These are phyloP conservation scores for Collybia nuda DNA, from an alignment of 768 basidiomycete species.

Conservation along the genomic window DNA sequence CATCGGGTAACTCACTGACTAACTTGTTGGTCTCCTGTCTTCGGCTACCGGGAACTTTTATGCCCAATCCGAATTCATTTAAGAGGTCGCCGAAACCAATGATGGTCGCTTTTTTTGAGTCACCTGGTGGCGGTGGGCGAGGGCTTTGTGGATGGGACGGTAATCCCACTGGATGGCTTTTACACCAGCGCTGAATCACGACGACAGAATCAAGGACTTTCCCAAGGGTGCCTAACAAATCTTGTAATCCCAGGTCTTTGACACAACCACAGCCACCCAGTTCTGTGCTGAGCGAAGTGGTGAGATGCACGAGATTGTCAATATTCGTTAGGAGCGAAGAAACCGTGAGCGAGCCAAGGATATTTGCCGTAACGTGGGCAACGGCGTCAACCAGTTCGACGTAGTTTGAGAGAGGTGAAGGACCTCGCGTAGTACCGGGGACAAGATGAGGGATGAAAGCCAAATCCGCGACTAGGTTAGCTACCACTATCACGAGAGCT, in stretches of 20 bases:
- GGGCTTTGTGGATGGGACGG: neutral
- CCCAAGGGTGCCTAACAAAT: slow-evolving; percentile 12
- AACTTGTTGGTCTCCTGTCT: slow-evolving; percentile 2
- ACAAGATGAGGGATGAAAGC: slow-evolving; percentile 2
- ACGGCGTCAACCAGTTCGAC: slow-evolving; percentile 18
- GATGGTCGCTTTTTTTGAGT: slow-evolving; percentile 16
- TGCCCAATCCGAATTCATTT: slow-evolving; percentile 15
- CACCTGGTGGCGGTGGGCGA: neutral
- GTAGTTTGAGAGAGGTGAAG: slow-evolving; percentile 10
- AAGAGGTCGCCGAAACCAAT: slow-evolving; percentile 23
- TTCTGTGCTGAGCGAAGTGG: slow-evolving; percentile 14
- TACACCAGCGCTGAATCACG: slow-evolving; percentile 13
- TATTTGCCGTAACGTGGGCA: slow-evolving; percentile 14
- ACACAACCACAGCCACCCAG: slow-evolving; percentile 20
- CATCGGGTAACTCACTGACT: slow-evolving; percentile 20
- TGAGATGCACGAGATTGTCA: slow-evolving; percentile 18
- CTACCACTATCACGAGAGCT: slow-evolving; percentile 13
- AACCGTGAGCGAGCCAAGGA: slow-evolving; percentile 20
- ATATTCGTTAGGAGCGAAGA: slow-evolving; percentile 15
- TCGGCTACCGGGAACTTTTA: slow-evolving; percentile 5
- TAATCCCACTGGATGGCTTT: slow-evolving; percentile 6
- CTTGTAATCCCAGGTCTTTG: slow-evolving; percentile 15
- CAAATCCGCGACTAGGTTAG: slow-evolving; percentile 16
- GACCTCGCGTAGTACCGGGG: neutral
- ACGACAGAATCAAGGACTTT: slow-evolving; percentile 14